Evolutionary conservation across 1,139 yeast genomes (phyloP).

Genomic region (Yamadazyma pseudoaaseri): DNA sequence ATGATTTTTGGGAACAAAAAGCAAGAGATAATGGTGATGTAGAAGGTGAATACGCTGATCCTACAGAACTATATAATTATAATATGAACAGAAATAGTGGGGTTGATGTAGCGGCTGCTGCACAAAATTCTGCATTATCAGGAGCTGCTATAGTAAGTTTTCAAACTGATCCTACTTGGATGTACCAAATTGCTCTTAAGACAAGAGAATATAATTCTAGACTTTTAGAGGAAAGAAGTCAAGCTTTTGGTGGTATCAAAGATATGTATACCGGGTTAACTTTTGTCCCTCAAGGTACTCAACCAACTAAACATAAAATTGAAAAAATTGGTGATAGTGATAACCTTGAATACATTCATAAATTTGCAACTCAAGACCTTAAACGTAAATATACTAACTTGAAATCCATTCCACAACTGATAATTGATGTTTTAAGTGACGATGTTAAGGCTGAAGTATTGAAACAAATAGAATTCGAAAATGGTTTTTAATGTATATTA

Average conservation of each 20-base stretch:
- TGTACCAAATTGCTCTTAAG: conserved; percentile 78
- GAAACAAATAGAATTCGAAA: conserved; percentile 63
- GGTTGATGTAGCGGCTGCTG: conserved; percentile 16
- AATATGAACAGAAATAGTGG: conserved; percentile 20
- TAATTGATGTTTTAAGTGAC: conserved; percentile 55
- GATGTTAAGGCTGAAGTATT: conserved; percentile 60
- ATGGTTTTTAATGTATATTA: conserved; percentile 6
- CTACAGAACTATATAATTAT: conserved; percentile 47
- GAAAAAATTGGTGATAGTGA: conserved; percentile 18
- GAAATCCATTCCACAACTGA: conserved; percentile 50
- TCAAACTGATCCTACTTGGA: conserved; percentile 77
- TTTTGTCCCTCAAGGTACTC: conserved; percentile 74
- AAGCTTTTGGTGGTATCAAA: conserved; percentile 59
- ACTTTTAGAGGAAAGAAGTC: conserved; percentile 58
- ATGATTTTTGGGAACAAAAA: conserved; percentile 84
- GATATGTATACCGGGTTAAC: conserved; percentile 82
- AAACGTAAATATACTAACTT: conserved; percentile 62
- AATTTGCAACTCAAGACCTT: conserved; percentile 44
- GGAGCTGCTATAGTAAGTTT: conserved; percentile 42
- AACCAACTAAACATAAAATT: conserved; percentile 51
- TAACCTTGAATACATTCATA: conserved; percentile 48
- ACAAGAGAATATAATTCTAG: conserved; percentile 68
- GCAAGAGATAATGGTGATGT: conserved; percentile 70
- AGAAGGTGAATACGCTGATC: conserved; percentile 83
- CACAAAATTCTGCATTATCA: conserved; percentile 32